These are phyloP conservation scores for Citrullus colocynthis DNA, from an alignment of 306 rosid genomes.

Conservation along the genomic window DNA sequence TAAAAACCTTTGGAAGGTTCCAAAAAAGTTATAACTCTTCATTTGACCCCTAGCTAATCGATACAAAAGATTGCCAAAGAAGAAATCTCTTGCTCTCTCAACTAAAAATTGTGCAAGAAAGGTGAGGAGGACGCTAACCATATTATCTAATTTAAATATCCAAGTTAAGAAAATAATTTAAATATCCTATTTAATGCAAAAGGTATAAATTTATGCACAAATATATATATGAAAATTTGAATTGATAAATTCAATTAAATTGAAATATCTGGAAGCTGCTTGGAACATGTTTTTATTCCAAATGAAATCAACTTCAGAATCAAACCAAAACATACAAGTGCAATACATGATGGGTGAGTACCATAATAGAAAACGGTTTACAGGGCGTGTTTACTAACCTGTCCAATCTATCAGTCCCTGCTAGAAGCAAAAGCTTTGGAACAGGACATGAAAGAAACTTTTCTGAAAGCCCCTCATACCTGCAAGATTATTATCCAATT, in stretches of 20 bases:
- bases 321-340: background rate
- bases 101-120: background rate
- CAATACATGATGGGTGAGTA: background rate
- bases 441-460: constrained; percentile 62
- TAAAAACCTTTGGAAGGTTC: background rate
- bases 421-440: constrained; percentile 84
- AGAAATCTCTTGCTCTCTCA: background rate
- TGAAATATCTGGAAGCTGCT: background rate
- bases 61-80: background rate
- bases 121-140: background rate
- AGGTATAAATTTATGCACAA: background rate
- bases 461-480: constrained; percentile 99
- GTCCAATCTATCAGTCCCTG: constrained; percentile 96
- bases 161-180: background rate
- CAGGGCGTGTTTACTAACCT: constrained; percentile 29
- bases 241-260: background rate
- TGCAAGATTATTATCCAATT: constrained; percentile 15
- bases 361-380: background rate
- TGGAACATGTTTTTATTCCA: background rate
- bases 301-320: background rate
- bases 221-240: background rate
- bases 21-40: background rate
- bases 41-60: background rate
- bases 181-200: background rate
- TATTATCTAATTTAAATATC: background rate